These are phyloP conservation scores for Aspergillus taichungensis DNA, from an alignment of 495 filamentous ascomycete species.

Conservation along the genomic window DNA sequence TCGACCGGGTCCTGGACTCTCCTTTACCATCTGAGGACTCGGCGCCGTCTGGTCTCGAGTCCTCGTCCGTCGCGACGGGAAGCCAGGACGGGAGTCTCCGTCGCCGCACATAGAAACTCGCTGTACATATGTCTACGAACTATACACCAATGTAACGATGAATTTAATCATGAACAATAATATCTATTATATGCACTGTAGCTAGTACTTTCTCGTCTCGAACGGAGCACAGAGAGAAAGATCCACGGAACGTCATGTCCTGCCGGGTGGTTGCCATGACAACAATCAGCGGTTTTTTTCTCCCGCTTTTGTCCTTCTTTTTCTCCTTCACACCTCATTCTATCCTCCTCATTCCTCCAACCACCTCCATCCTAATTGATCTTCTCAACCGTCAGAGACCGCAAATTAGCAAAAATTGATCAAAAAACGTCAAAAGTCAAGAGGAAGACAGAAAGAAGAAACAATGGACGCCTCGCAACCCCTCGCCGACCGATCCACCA, in stretches of 20 bases:
- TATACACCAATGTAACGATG: too few relatives aligned
- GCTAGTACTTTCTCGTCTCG: not conserved
- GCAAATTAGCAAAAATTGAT: slow-evolving; percentile 2
- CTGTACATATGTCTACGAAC: too few relatives aligned
- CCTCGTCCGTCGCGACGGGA: too few relatives aligned
- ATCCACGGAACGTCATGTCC: too few relatives aligned
- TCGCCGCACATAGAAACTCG: too few relatives aligned
- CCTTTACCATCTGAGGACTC: too few relatives aligned
- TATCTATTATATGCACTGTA: too few relatives aligned
- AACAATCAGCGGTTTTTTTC: slow-evolving; percentile 36
- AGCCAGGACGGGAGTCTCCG: too few relatives aligned
- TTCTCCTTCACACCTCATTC: slow-evolving; percentile 4
- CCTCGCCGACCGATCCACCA: slow-evolving; percentile 35
- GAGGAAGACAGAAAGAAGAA: not conserved
- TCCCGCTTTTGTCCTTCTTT: slow-evolving; percentile 14
- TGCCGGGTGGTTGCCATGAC: slow-evolving; percentile 27
- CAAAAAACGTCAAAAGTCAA: not conserved
- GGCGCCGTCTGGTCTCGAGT: too few relatives aligned
- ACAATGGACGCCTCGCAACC: slow-evolving; percentile 32
- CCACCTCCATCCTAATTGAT: not conserved
- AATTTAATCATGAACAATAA: too few relatives aligned
- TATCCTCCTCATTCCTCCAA: slow-evolving; percentile 1
- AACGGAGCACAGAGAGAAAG: too few relatives aligned
- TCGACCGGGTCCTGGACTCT: not conserved
- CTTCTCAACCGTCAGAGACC: not conserved